Base-by-base conservation (phyloP, 202 grass and related monocot species). In the Panicum virgatum region DNA sequence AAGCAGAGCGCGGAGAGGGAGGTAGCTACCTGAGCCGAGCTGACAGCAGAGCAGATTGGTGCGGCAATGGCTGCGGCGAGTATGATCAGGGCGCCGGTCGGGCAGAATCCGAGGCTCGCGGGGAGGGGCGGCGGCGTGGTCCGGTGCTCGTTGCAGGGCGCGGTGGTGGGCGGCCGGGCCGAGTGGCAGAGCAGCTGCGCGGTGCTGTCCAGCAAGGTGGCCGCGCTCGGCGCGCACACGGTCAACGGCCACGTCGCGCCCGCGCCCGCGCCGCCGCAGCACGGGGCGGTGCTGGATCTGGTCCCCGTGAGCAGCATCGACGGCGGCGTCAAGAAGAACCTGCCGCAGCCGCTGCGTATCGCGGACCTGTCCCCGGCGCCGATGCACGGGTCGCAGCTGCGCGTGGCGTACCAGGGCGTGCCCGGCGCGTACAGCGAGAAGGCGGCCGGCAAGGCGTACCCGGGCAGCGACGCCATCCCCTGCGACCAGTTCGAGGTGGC, bases 401-500 rank as follows among this genome's bases (percentile, higher is more conserved):
- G 95, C 43, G 95, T 98, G 50, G 95, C 92, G 44, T 98, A 98
- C 88, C 95, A 98, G 84, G 95, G 95, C 15, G 88, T 94, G 1
- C 92, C 95, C 0, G 95, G 95, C 14, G 92, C 95, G n/a, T 95
- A 94, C 84, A 98, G 92, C 86, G 95, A 98, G 83, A 94, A 94
- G 68, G 95, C 95, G 50, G 92, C 95, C 4, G 95, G 90, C 5
- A 94, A 95, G 76, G 95, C 95, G n/a, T 97, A 97, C 86, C 79
- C 78, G 3, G 93, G 88, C 6, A 80, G 92, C 37, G 90, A 97
- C 62, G 88, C 95, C 67, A 93, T 97, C 54, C 95, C 95, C 9
- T 96, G 93, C 73, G 93, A 96, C 88, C 93, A 96, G 83, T 96
- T 96, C 79, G 93, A 96, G 90, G 93, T 96, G 39, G 93, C 93